Evolutionary conservation across 768 basidiomycete species (phyloP).

Genomic region (Dacryopinax primogenitus): DNA sequence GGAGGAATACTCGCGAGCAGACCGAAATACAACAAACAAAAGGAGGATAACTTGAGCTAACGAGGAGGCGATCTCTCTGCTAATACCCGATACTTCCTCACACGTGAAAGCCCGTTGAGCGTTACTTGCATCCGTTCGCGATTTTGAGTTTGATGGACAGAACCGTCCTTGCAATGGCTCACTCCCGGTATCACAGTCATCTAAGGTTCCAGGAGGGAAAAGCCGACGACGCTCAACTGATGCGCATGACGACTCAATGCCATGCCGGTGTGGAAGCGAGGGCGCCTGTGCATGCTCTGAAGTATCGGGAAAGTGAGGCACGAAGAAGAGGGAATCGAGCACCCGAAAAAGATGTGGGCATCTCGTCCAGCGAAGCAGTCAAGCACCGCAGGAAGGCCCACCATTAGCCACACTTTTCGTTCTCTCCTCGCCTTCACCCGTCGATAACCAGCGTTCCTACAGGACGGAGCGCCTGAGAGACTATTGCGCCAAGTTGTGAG

Average conservation of each 20-base stretch:
- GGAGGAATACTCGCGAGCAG: too few relatives aligned
- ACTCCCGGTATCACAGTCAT: not conserved
- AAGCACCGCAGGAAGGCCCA: not conserved
- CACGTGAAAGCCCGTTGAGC: too few relatives aligned
- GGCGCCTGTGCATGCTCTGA: not conserved
- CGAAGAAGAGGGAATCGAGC: not conserved
- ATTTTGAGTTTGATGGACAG: constrained; percentile 8
- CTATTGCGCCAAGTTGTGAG: not conserved
- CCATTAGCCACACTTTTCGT: not conserved
- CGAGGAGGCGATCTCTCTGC: too few relatives aligned
- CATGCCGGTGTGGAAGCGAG: not conserved
- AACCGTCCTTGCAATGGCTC: not conserved
- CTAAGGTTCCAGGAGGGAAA: not conserved
- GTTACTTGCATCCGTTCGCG: too few relatives aligned
- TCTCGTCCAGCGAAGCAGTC: not conserved
- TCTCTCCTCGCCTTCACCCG: not conserved
- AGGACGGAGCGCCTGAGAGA: not conserved
- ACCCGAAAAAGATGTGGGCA: not conserved
- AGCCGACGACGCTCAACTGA: not conserved
- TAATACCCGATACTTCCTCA: too few relatives aligned
- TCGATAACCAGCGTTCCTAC: not conserved
- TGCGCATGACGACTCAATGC: not conserved
- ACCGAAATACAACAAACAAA: too few relatives aligned
- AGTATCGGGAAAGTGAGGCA: not conserved
- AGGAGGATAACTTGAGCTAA: too few relatives aligned